These are phyloP conservation scores for Phytophthora sp. DNA, from an alignment of 352 stramenopile species.

Conservation along the genomic window DNA sequence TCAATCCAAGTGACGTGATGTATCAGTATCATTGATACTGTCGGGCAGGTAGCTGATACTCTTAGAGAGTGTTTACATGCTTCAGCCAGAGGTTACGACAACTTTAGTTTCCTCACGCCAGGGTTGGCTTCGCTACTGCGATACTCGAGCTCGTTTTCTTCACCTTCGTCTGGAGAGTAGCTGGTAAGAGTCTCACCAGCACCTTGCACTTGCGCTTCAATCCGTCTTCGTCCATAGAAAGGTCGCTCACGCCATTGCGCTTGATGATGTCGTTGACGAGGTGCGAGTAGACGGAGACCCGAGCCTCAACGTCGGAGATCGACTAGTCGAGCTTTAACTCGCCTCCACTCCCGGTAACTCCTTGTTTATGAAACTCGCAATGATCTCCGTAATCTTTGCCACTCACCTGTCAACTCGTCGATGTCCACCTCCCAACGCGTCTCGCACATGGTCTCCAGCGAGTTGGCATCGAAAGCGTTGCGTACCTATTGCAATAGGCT, in stretches of 20 bases:
- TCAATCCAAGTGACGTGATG: too few relatives aligned
- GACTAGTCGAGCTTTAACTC: constrained; percentile 10
- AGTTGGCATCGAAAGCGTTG: constrained; percentile 8
- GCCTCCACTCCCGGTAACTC: constrained; percentile 5
- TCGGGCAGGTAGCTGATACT: too few relatives aligned
- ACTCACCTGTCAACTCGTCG: too few relatives aligned
- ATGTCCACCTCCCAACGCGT: constrained; percentile 17
- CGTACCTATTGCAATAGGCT: neutral
- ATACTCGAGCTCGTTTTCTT: constrained; percentile 11
- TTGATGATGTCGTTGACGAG: constrained; percentile 25
- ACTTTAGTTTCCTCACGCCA: neutral
- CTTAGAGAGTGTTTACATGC: too few relatives aligned
- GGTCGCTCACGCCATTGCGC: constrained; percentile 6
- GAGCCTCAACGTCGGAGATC: constrained; percentile 11
- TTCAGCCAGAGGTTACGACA: too few relatives aligned
- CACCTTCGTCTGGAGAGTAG: neutral
- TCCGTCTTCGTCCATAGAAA: neutral
- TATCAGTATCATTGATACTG: too few relatives aligned
- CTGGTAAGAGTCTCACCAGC: neutral
- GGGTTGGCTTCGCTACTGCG: constrained; percentile 9
- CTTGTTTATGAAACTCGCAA: constrained; percentile 13
- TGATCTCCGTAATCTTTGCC: constrained; percentile 19
- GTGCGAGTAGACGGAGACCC: constrained; percentile 16
- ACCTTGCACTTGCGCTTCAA: constrained; percentile 19
- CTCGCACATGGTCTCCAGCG: constrained; percentile 21